These are phyloP conservation scores for Rubus idaeus DNA, from an alignment of 306 rosid species.

Conservation along the genomic window DNA sequence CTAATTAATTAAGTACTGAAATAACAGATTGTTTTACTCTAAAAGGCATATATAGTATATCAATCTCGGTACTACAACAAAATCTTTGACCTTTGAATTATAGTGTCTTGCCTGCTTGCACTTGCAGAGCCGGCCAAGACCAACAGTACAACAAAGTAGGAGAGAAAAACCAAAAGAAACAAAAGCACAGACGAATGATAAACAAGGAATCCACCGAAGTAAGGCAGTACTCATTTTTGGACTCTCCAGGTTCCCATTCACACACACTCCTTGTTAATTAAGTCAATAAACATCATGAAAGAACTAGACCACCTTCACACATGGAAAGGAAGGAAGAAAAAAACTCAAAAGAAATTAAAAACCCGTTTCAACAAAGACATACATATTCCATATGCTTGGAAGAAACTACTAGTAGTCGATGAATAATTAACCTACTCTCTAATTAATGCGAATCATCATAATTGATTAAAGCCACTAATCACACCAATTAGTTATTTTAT, in stretches of 20 bases:
- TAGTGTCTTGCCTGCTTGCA: conserved; percentile 25
- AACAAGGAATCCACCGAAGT: conserved; percentile 2
- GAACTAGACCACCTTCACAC: conserved; percentile 26
- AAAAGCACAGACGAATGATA: background rate
- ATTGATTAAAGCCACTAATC: conserved; percentile 23
- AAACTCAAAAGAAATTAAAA: conserved; percentile 22
- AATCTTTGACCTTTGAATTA: conserved; percentile 50
- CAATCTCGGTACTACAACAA: conserved; percentile 70
- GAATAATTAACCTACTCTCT: conserved; percentile 3
- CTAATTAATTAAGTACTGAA: background rate
- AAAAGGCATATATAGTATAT: conserved; percentile 39
- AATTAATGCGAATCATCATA: conserved; percentile 22
- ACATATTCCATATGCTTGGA: conserved; percentile 3
- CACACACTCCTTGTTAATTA: conserved; percentile 43
- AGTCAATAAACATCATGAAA: conserved; percentile 29
- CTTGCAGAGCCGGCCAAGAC: conserved; percentile 36
- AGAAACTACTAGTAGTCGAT: background rate
- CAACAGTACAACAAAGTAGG: conserved; percentile 27
- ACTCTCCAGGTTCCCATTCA: conserved; percentile 56
- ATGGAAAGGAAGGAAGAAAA: background rate
- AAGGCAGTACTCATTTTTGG: conserved; percentile 46
- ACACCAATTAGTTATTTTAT: conserved; percentile 14
- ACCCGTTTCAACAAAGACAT: conserved; percentile 12
- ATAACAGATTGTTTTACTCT: background rate
- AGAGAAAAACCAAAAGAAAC: conserved; percentile 9